Evolutionary conservation across 148 eudicot genomes (phyloP).

Genomic region (Rhododendron kiyosumense): DNA sequence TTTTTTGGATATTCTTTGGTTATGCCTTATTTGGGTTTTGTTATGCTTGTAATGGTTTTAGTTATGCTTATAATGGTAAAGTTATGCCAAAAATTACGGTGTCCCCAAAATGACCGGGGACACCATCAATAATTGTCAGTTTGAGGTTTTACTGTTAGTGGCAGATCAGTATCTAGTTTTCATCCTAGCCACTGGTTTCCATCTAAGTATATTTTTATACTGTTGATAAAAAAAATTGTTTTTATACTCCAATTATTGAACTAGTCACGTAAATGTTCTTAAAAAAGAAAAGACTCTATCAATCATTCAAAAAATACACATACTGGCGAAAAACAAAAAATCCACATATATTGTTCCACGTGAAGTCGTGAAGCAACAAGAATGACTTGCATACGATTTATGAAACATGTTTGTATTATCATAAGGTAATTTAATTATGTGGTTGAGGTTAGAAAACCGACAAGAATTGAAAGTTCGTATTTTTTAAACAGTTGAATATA

Average conservation of each 20-base stretch:
- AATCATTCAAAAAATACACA: background rate
- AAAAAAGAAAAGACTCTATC: background rate
- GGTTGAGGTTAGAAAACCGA: background rate
- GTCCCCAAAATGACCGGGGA: too few species aligned
- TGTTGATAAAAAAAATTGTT: too few species aligned
- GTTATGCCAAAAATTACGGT: too few species aligned
- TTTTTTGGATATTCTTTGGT: too few species aligned
- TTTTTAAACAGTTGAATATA: background rate
- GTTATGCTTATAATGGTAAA: too few species aligned
- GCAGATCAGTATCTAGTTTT: background rate
- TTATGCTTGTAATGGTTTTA: too few species aligned
- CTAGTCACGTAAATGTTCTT: background rate
- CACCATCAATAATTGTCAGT: background rate
- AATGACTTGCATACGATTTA: background rate
- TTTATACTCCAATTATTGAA: background rate
- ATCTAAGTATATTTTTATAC: background rate
- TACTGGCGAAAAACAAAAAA: background rate
- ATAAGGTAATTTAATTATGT: background rate
- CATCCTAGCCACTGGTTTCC: background rate
- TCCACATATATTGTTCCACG: background rate
- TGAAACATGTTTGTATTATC: background rate
- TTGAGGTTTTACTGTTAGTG: background rate
- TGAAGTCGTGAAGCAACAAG: background rate
- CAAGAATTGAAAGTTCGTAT: background rate
- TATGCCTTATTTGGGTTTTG: too few species aligned